Evolutionary conservation across 441 rosid species (phyloP), one percentile per base, ranked within the genome.

Genomic region (Populus trichocarpa): DNA sequence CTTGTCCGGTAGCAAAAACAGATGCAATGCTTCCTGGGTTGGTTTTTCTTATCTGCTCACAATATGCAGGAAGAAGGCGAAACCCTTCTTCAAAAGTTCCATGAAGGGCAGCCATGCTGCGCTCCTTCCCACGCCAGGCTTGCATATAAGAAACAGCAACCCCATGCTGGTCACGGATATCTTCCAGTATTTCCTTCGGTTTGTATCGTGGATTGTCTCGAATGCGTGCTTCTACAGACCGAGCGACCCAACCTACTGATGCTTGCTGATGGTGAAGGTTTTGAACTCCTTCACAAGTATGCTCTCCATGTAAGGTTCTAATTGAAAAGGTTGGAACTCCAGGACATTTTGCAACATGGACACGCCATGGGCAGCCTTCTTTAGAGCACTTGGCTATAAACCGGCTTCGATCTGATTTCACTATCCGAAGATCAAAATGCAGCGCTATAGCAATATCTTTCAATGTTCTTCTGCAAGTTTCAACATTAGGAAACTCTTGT

Each of bases 311-410:
- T 77, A 95, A 88, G 75, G 99, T 95, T 85, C 99, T 89, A 74
- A 95, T 65, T 3, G 99, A 81, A 77, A 93, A 95, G 1, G 95
- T 95, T 68, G 92, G 86, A 83, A 90, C 95, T 32, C 98, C 99
- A 6, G 97, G 92, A 76, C 97, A 95, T 87, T 95, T 95, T 12
- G 99, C 98, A 7, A 90, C 98, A 84, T 95, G 99, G 75, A 95
- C 90, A 77, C 99, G 98, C 99, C 99, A 95, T 3, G 97, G 98
- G 79, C 99, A 95, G 25, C 98, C 98, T 90, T 95, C 99, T 87
- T 90, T 93, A 74, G 97, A 93, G 87, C 99, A 93, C 85, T 93
- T 95, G 81, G 98, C 99, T 73, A 95, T 95, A 82, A 95, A 95
- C 32, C 98, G 87, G 81, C 99, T 95, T 65, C 98, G 91, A 84